Percentiles rank a stretch among this genome's conserved stretches.
Evolutionary conservation across 129 eudicot genomes (phyloP).

Genomic region (Escallonia herrerae): DNA sequence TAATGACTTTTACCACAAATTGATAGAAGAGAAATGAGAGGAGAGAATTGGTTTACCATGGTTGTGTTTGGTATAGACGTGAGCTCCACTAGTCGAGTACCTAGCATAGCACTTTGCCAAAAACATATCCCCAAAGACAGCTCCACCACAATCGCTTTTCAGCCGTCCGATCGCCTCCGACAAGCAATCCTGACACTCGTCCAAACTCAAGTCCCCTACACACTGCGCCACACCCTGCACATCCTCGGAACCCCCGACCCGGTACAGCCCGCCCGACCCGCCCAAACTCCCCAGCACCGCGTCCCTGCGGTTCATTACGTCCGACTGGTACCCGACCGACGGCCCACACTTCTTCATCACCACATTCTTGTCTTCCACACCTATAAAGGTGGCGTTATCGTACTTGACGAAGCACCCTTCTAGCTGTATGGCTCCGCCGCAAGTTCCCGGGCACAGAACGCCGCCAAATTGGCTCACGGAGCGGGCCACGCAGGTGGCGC

Average conservation of each 20-base stretch:
- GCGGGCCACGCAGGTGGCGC: conserved; percentile 80
- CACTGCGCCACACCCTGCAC: conserved; percentile 91
- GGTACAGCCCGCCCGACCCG: conserved; percentile 45
- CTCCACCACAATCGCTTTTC: conserved; percentile 83
- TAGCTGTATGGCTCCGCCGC: conserved; percentile 74
- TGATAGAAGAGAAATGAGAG: too few relatives aligned
- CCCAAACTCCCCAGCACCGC: conserved; percentile 58
- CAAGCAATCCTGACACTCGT: conserved; percentile 86
- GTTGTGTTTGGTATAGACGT: conserved; percentile 38
- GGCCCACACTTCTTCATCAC: conserved; percentile 89
- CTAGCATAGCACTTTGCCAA: conserved; percentile 86
- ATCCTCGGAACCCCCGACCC: conserved; percentile 75
- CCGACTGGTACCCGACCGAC: conserved; percentile 40
- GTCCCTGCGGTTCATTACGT: conserved; percentile 57
- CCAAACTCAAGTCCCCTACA: conserved; percentile 78
- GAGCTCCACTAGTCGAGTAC: conserved; percentile 74
- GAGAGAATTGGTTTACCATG: conserved; percentile 31
- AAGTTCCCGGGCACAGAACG: conserved; percentile 38
- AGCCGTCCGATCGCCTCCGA: conserved; percentile 62
- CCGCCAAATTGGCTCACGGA: conserved; percentile 57
- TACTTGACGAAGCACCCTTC: conserved; percentile 85
- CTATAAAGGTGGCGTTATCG: conserved; percentile 67
- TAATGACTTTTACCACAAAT: too few relatives aligned
- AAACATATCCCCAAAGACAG: conserved; percentile 82
- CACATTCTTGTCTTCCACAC: conserved; percentile 69